Evolutionary conservation across 352 stramenopile genomes (phyloP), one percentile per base, ranked within the genome.

Genomic region (Pythium graminicola): DNA sequence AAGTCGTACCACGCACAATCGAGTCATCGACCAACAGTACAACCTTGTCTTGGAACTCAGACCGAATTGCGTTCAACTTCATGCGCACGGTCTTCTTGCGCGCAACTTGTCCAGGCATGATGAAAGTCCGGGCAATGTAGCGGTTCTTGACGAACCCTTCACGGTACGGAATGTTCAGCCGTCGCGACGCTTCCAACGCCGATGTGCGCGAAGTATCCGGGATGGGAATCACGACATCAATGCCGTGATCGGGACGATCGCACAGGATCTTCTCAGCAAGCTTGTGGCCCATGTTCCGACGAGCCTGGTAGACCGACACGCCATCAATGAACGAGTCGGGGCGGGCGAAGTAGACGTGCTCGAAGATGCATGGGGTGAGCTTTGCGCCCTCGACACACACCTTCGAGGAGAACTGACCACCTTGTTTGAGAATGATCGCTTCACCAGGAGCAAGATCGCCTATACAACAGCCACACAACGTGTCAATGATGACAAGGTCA

Each of bases 71-170:
- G 68, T 99, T 99, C 41, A 99, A 68, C 84, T 99, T 99, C 73
- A 99, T 95, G 43, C 96, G 81, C 46, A 99, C 96, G 11, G 85
- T 97, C 65, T 98, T 99, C 70, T 98, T 95, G 31, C 93, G 81
- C 26, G 89, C 76, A 4, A 90, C 69, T 70, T 99, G 96, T 46
- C 96, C 96, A 17, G 97, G 97, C 97, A 99, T 99, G 74, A 99
- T 99, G 74, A 99, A 99, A 7, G 97, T 99, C 44, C 93, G 81
- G 29, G 94, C 95, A 65, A 99, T 98, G 76, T 99, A 99, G 23
- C 96, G 84, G 78, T 99, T 99, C 81, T 99, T 99, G 55, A 99
- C 98, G 62, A 99, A 99, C 3, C 96, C 96, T 61, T 99, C 96
- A 22, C 95, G 89, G 79, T 98, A 99, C 22, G 93, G 94, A 33